Evolutionary conservation across 2,329 filamentous ascomycete species (phyloP), one percentile per base, ranked within the genome.

Genomic region (Colletotrichum lini): DNA sequence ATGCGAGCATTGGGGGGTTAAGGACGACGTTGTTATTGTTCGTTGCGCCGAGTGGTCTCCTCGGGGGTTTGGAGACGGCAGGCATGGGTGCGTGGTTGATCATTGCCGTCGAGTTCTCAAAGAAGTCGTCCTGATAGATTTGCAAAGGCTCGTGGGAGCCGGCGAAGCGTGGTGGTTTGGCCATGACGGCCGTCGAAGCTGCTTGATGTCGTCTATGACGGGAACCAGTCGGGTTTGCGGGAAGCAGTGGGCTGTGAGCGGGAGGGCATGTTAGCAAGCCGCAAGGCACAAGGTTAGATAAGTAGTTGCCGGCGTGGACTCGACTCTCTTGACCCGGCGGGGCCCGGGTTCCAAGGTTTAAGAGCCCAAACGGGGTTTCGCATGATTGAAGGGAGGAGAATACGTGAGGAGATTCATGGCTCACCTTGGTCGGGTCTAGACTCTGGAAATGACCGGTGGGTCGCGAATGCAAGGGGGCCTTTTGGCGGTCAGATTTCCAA

Each of bases 11-110:
- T 73, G 89, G 86, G 30, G 93, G 92, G 75, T 92, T 90, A 76
- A 96, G 87, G 67, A 91, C 83, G 76, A 92, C 87, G 80, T 93
- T 93, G 81, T 93, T 93, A 73, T 86, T 84, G 82, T 87, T 88
- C 75, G 87, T 82, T 74, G 77, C 83, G 75, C 84, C 82, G 13
- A 89, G 80, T 38, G 87, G 84, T 57, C 85, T 84, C 64, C 86
- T 84, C 44, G 83, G 79, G 35, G 84, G 83, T 72, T 85, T 88
- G 61, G 83, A 78, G 61, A 84, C 81, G 56, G 84, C 82, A 42
- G 87, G 87, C 87, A 90, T 89, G 47, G 87, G 86, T 53, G 87
- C 86, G 75, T 89, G 86, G 79, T 85, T 89, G 72, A 87, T 85
- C 80, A 88, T 87, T 49, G 84, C 83, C 8, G 83, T 78, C 52